Evolutionary conservation across 2,329 filamentous ascomycete species (phyloP).

Genomic region (Orbilia brochopaga): DNA sequence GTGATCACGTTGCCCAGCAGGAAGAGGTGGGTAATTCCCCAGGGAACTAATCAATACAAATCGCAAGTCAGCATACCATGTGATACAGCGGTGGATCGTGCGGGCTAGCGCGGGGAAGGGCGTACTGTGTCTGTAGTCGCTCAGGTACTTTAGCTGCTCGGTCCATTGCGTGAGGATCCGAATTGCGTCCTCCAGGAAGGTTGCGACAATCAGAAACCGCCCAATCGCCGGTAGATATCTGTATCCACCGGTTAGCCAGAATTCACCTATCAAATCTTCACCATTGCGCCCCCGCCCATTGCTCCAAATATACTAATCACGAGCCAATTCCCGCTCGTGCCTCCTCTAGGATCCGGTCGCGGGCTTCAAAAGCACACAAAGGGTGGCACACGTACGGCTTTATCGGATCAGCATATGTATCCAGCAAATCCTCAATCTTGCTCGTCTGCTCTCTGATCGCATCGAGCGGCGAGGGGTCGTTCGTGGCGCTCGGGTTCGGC

Average conservation of each 20-base stretch:
- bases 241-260: slow-evolving; percentile 56
- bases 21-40: slow-evolving; percentile 88
- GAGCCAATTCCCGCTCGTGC: not conserved
- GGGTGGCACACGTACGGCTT: slow-evolving; percentile 81
- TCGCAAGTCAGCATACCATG: slow-evolving; percentile 51
- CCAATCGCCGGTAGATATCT: slow-evolving; percentile 95
- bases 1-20: slow-evolving; percentile 85
- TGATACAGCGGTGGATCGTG: too few species aligned
- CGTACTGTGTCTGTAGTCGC: slow-evolving; percentile 92
- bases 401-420: slow-evolving; percentile 83
- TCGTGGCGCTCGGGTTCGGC: slow-evolving; percentile 55
- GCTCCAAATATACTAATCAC: too few species aligned
- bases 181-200: slow-evolving; percentile 94
- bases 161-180: slow-evolving; percentile 97
- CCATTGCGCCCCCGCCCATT: not conserved
- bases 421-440: slow-evolving; percentile 95
- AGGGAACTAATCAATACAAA: slow-evolving; percentile 69
- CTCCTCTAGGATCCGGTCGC: not conserved
- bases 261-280: too few species aligned
- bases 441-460: slow-evolving; percentile 91
- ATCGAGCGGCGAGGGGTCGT: slow-evolving; percentile 69
- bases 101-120: too few species aligned
- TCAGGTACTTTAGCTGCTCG: slow-evolving; percentile 91
- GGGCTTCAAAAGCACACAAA: slow-evolving; percentile 4
- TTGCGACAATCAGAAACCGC: slow-evolving; percentile 96